A percentile compares a stretch with the other conserved stretches of the same genome.
phyloP scores from a whole-genome alignment of 805 yeast species.

The Kockiozyma suomiensis region DNA sequence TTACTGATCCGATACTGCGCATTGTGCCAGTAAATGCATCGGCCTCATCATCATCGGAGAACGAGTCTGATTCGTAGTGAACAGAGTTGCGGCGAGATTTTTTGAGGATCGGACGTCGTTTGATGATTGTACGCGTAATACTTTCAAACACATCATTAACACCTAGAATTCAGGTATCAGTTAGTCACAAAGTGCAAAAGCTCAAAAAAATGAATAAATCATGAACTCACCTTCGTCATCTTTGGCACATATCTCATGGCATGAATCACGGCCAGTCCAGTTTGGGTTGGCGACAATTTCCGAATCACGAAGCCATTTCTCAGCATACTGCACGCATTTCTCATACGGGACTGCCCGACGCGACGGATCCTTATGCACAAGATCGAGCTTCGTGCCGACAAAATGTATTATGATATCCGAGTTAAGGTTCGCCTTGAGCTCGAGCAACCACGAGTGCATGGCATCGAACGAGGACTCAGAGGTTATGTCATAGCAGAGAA shows the following conservation, averaged over 20 bases:
- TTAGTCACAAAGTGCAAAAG: too few relatives aligned
- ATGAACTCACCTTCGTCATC: constrained; percentile 38
- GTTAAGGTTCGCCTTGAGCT: constrained; percentile 40
- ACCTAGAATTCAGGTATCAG: constrained; percentile 26
- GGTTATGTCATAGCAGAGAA: constrained; percentile 44
- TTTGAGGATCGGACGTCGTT: constrained; percentile 36
- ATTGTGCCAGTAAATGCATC: constrained; percentile 16
- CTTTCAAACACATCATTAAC: constrained; percentile 43
- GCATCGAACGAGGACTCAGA: constrained; percentile 42
- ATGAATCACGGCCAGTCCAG: constrained; percentile 38
- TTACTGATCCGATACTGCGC: constrained; percentile 29
- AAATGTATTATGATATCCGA: constrained; percentile 41
- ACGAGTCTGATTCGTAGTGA: constrained; percentile 32
- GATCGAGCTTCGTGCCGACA: constrained; percentile 44
- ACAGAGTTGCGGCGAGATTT: constrained; percentile 34
- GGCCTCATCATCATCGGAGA: constrained; percentile 27
- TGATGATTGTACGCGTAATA: constrained; percentile 40
- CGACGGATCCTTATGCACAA: constrained; percentile 42
- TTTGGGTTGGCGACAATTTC: constrained; percentile 19
- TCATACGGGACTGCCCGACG: constrained; percentile 43
- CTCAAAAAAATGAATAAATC: not conserved
- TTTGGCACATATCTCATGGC: constrained; percentile 44
- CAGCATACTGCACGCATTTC: constrained; percentile 41
- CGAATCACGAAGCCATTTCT: constrained; percentile 35
- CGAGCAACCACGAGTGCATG: constrained; percentile 44